Conservation (phyloP, 23 red algal genomes). For the Gracilariopsis chorda region DNA sequence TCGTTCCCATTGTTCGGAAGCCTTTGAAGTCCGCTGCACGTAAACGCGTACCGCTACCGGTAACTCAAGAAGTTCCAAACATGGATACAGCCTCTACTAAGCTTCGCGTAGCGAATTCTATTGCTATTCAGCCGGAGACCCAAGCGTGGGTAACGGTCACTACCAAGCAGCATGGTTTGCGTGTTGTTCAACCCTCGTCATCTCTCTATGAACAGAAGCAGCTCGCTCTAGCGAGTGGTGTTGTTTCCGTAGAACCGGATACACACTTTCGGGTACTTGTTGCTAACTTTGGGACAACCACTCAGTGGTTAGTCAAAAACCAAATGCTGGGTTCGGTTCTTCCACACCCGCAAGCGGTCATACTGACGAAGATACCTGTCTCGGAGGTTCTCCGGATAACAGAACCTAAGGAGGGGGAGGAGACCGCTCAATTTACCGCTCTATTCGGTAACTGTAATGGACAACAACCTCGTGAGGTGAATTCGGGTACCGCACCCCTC, state of each 20-base stretch:
- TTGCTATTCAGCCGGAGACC: neutral
- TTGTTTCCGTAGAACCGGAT: neutral
- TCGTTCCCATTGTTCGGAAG: no score
- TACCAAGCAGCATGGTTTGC: neutral
- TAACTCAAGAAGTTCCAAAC: no score
- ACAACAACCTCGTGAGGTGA: no score
- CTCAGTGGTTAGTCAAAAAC: constrained; percentile 1
- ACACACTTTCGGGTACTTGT: neutral
- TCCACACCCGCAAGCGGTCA: neutral
- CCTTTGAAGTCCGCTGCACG: no score
- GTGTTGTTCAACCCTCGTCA: constrained; percentile 5
- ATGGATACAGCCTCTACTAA: no score
- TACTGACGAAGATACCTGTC: neutral
- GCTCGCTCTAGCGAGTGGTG: neutral
- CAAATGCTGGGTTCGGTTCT: neutral
- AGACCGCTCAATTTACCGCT: no score
- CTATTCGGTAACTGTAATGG: no score
- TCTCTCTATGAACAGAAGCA: neutral
- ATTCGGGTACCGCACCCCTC: no score
- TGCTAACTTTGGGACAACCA: constrained; percentile 11
- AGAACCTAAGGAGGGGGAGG: no score
- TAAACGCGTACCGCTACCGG: no score
- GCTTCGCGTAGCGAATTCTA: neutral
- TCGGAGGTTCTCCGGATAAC: neutral
- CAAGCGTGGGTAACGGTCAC: neutral